These are phyloP conservation scores for Pythium aquatile DNA, from an alignment of 352 stramenopile species.

Conservation along the genomic window DNA sequence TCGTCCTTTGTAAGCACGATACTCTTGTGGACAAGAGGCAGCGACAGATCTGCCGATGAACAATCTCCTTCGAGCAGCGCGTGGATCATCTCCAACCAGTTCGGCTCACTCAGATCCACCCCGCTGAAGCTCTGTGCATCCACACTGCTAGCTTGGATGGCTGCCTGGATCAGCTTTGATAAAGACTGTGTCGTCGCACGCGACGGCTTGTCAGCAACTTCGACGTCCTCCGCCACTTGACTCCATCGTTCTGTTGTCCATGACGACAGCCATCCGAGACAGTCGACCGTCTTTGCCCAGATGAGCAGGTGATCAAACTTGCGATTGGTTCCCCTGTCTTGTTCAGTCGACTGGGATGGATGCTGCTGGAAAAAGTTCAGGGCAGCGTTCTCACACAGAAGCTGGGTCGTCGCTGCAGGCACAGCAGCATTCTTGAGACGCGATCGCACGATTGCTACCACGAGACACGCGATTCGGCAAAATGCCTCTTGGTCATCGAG, in stretches of 20 bases:
- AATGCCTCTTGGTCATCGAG: slow-evolving; percentile 5
- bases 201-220: neutral
- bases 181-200: neutral
- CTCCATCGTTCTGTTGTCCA: neutral
- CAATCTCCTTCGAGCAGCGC: neutral
- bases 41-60: neutral
- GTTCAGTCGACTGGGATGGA: neutral
- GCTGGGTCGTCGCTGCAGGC: neutral
- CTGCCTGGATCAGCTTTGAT: neutral
- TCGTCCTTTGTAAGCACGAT: neutral
- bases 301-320: neutral
- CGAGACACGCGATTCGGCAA: neutral
- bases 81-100: neutral
- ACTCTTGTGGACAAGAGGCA: neutral
- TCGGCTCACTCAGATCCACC: neutral
- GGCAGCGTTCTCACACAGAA: neutral
- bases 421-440: neutral
- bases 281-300: slow-evolving; percentile 3
- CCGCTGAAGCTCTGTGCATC: neutral
- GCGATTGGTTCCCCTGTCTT: neutral
- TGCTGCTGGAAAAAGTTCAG: slow-evolving; percentile 4
- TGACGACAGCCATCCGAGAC: neutral
- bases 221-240: neutral
- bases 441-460: neutral
- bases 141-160: neutral